Percentiles rank a stretch among this genome's conserved stretches.
phyloP scores from a whole-genome alignment of 2,329 filamentous ascomycete species.

The Trichoderma guizhouense region DNA sequence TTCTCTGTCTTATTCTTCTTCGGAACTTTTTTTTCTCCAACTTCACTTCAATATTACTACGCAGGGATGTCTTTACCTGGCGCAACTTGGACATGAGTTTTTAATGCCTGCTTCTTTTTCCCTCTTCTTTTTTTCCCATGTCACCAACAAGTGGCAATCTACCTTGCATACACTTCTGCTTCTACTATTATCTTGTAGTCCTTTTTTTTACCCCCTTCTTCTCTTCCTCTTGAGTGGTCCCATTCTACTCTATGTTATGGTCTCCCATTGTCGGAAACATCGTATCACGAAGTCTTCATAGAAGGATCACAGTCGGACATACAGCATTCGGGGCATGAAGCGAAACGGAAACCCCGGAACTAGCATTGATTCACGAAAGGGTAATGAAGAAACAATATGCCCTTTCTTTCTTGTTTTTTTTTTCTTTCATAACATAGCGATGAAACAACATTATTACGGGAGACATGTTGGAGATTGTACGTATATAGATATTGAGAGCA shows the following conservation, averaged over 20 bases:
- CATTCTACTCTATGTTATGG: neutral
- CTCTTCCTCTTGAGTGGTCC: neutral
- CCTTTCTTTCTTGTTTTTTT: neutral
- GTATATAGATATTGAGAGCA: neutral
- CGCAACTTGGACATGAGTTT: neutral
- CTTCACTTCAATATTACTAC: neutral
- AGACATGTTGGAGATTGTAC: neutral
- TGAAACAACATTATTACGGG: neutral
- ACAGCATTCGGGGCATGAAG: neutral
- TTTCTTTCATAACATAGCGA: neutral
- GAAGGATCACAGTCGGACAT: neutral
- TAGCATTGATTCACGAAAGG: constrained; percentile 2
- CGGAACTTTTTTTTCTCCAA: neutral
- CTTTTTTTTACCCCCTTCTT: neutral
- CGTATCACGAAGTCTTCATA: neutral
- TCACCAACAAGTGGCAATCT: neutral
- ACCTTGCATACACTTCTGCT: neutral
- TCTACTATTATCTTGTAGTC: neutral
- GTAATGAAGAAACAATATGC: neutral
- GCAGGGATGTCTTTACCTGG: neutral
- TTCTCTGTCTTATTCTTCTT: neutral
- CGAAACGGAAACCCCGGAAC: neutral
- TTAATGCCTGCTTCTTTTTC: neutral
- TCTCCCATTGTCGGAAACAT: neutral
- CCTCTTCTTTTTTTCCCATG: neutral